Evolutionary conservation across 2,329 filamentous ascomycete genomes (phyloP).

Genomic region (Colletotrichum liaoningense): DNA sequence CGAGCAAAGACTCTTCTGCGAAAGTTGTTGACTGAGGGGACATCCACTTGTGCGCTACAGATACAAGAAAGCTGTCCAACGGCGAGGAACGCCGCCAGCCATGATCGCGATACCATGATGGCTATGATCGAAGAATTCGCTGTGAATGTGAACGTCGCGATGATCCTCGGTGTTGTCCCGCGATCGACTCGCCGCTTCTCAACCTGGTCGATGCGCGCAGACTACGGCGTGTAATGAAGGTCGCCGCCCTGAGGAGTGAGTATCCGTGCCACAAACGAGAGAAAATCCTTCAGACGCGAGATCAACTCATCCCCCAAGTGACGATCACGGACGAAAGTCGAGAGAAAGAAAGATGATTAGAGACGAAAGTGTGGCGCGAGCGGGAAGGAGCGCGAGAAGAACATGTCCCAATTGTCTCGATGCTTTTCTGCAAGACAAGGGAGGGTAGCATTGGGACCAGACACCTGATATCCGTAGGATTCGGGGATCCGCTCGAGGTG

Average conservation of each 20-base stretch:
- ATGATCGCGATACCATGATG: conserved; percentile 13
- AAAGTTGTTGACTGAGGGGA: conserved; percentile 15
- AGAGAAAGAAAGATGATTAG: background rate
- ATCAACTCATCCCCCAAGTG: background rate
- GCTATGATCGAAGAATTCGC: too few species aligned
- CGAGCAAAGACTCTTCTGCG: conserved; percentile 23
- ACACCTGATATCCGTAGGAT: background rate
- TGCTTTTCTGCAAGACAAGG: background rate
- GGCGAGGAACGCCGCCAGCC: conserved; percentile 17
- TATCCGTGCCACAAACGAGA: background rate
- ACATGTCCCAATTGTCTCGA: background rate
- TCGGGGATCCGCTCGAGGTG: conserved; percentile 8
- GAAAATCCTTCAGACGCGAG: background rate
- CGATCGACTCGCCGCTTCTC: background rate
- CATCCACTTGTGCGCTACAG: conserved; percentile 11
- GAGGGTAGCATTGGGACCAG: conserved; percentile 10
- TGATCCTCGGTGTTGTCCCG: background rate
- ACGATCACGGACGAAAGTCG: background rate
- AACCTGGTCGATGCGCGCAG: background rate
- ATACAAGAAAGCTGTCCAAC: conserved; percentile 9
- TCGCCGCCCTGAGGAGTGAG: background rate
- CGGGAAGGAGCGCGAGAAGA: background rate
- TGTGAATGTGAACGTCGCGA: background rate
- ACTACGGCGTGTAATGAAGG: background rate
- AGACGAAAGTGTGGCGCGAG: background rate